Evolutionary conservation across 2,329 filamentous ascomycete species (phyloP), one percentile per base, ranked within the genome.

Genomic region (Pyrenophora tritici-repentis): DNA sequence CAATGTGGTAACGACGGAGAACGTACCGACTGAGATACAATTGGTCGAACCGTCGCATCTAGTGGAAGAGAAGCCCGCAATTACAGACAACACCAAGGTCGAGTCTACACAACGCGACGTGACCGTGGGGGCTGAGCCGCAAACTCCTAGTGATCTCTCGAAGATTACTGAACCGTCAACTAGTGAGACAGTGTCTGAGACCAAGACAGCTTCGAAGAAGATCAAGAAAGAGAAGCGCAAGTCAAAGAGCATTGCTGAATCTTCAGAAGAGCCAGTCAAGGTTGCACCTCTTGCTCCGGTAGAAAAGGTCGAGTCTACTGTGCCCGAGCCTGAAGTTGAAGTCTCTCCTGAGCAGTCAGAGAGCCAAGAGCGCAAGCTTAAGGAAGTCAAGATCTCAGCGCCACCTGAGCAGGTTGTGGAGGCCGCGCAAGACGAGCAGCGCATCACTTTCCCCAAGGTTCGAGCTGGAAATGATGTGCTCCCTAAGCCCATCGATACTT

Each of bases 291-390:
- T 37, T 16, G 17, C 24, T 13, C 1, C 16, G 7, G n/a, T 37
- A 22, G 20, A 39, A 12, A 13, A 18, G 8, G n/a, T 9, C 3
- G 38, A 42, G 20, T 26, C 24, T 24, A 35, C 38, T 9, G 9
- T 35, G 6, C 26, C 41, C n/a, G n/a, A n/a, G 14, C 2, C 18
- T 20, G 26, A 41, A 16, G 17, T 32, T 4, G 44, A 35, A n/a
- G 14, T 32, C 33, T n/a, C 38, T 43, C n/a, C 50, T 13, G 58
- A 54, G 37, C 51, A 58, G 47, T 54, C 42, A 24, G 62, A 59
- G 45, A 62, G 59, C 35, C 57, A 62, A 12, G 56, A 57, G 37
- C 53, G 48, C 43, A 70, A 56, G 42, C 47, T 44, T 7, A 67
- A 59, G 63, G 63, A 55, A 12, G 29, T 40, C 6, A 40, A 46